Evolutionary conservation across 495 filamentous ascomycete genomes (phyloP), one percentile per base, ranked within the genome.

Genomic region (Trichoderma orchidacearum): DNA sequence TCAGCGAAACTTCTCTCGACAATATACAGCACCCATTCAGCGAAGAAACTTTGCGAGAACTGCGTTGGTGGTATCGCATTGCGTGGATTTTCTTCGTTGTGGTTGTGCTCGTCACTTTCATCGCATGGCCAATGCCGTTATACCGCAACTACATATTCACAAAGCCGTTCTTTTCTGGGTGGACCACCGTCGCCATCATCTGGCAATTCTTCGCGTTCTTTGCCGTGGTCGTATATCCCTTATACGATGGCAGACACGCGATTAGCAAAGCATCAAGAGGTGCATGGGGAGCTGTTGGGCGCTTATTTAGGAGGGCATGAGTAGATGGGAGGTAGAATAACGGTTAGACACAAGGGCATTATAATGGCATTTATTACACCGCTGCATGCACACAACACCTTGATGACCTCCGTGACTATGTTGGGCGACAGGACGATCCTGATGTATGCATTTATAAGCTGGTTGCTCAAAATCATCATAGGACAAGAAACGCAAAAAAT

Each of bases 61-160:
- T 91, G 21, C 71, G 77, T 55, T 75, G 75, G 6, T 83, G 85
- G 1, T 81, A 85, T 9, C 72, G 81, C 36, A 85, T 89, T 64
- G 86, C 89, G 0, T 83, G 85, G 59, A 74, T 70, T 1, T 74
- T 87, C 62, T 91, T 86, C 2, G 70, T 83, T 35, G 70, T 77
- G 64, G 76, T 91, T 71, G 85, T 87, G 0, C 56, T 92, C 0
- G 75, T 78, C 17, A 67, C 91, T 25, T 70, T 94, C 9, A 73
- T 94, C 21, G 75, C 90, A 48, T 94, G 89, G 89, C 89, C 89
- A 3, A 87, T 92, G 72, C 88, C 88, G 1, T 80, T 94, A 80
- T 94, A 90, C 63, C 87, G 73, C 3, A 78, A 78, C 13, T 94
- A 94, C 62, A 72, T 92, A 17, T 92, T 92, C 70, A 84, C 80